Evolutionary conservation across 768 basidiomycete genomes (phyloP).

Genomic region (Galerina marginata): DNA sequence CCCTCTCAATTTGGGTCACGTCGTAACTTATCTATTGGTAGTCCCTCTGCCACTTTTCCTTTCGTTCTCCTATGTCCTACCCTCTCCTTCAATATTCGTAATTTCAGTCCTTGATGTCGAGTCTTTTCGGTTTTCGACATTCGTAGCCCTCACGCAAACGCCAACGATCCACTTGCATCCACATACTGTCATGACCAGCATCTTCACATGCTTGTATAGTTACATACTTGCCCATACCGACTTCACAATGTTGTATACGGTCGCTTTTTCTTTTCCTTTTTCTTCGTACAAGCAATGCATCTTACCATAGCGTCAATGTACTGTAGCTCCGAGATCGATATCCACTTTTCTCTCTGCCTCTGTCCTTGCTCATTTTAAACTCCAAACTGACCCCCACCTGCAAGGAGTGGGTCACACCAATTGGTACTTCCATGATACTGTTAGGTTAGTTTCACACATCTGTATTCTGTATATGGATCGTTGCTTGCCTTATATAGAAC

Average conservation of each 20-base stretch:
- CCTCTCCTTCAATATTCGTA: background rate
- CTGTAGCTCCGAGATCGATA: background rate
- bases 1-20: background rate
- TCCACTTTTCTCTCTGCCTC: background rate
- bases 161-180: slow-evolving; percentile 6
- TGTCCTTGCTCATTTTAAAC: too few relatives aligned
- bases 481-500: too few relatives aligned
- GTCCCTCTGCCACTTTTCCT: background rate
- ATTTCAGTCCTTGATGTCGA: background rate
- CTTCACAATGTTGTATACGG: background rate
- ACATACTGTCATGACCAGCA: slow-evolving; percentile 11
- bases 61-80: background rate
- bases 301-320: slow-evolving; percentile 1
- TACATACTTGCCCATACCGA: slow-evolving; percentile 8
- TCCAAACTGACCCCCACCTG: too few relatives aligned
- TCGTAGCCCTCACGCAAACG: background rate
- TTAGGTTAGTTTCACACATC: too few relatives aligned
- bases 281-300: background rate
- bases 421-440: too few relatives aligned
- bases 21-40: background rate
- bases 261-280: background rate
- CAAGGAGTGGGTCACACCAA: too few relatives aligned
- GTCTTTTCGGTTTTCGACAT: background rate
- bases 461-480: too few relatives aligned
- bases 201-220: slow-evolving; percentile 16